These are phyloP conservation scores for Leptographium wingfieldii DNA, from an alignment of 2,329 filamentous ascomycete species.

Conservation along the genomic window DNA sequence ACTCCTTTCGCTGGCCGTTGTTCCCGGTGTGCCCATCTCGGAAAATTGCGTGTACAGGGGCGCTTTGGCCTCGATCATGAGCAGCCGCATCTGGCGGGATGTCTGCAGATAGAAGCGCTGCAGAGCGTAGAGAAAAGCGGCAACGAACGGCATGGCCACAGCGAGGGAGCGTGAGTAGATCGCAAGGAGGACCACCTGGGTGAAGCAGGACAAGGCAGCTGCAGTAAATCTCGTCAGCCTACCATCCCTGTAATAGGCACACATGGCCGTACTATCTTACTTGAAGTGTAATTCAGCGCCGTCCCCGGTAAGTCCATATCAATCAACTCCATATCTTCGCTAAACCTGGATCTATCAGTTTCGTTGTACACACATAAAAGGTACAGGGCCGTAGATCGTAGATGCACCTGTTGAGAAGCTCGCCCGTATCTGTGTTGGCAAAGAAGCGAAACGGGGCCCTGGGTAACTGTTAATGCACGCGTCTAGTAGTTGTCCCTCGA, in stretches of 20 bases:
- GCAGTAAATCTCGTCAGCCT: too few relatives aligned
- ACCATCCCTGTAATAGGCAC: too few relatives aligned
- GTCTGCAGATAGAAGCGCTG: conserved; percentile 2
- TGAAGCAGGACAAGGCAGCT: too few relatives aligned
- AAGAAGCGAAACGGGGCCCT: too few relatives aligned
- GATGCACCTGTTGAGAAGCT: too few relatives aligned
- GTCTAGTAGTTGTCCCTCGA: too few relatives aligned
- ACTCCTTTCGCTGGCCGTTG: not conserved
- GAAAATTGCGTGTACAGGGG: not conserved
- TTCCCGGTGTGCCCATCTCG: not conserved
- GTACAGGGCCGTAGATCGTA: too few relatives aligned
- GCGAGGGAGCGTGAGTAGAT: not conserved
- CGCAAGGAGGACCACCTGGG: not conserved
- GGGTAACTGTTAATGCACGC: too few relatives aligned
- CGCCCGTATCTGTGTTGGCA: too few relatives aligned
- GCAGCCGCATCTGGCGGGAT: not conserved
- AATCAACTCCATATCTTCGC: conserved; percentile 5
- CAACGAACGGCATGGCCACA: too few relatives aligned
- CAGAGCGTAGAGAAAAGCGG: not conserved
- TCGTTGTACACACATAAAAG: too few relatives aligned
- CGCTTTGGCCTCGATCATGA: too few relatives aligned
- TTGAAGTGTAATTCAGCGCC: not conserved
- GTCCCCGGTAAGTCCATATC: conserved; percentile 5
- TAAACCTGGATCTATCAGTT: not conserved
- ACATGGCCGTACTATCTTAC: not conserved